Conservation (phyloP, 2,329 filamentous ascomycete species). For the Bipolaris cookei region DNA sequence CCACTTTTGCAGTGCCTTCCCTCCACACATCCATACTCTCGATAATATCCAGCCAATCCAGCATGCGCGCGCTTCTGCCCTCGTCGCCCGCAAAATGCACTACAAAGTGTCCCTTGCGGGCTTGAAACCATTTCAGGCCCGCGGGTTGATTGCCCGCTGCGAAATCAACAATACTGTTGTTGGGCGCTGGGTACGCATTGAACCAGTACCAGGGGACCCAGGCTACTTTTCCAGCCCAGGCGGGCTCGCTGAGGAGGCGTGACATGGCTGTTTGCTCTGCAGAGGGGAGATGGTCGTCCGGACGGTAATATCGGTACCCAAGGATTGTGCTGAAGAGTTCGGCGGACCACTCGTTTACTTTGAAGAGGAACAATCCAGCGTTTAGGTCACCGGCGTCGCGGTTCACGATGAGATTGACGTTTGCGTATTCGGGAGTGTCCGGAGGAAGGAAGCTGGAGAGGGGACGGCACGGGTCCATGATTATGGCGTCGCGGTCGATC, state of each 20-base stretch:
- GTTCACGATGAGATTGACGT: slow-evolving; percentile 44
- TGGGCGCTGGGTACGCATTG: slow-evolving; percentile 50
- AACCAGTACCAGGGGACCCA: slow-evolving; percentile 54
- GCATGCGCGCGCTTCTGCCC: slow-evolving; percentile 46
- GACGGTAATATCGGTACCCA: slow-evolving; percentile 48
- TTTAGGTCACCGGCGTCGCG: slow-evolving; percentile 53
- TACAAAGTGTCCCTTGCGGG: slow-evolving; percentile 51
- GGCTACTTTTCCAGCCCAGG: slow-evolving; percentile 41
- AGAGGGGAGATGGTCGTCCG: slow-evolving; percentile 42
- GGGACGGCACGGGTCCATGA: slow-evolving; percentile 53
- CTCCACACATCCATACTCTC: slow-evolving; percentile 33
- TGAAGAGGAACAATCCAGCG: slow-evolving; percentile 52
- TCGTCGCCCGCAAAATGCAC: slow-evolving; percentile 52
- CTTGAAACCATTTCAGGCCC: slow-evolving; percentile 43
- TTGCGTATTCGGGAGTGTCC: slow-evolving; percentile 19
- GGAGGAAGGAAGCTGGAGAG: slow-evolving; percentile 50
- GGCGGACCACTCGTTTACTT: slow-evolving; percentile 50
- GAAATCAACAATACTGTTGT: slow-evolving; percentile 19
- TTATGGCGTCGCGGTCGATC: slow-evolving; percentile 54
- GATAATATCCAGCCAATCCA: slow-evolving; percentile 41
- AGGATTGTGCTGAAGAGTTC: slow-evolving; percentile 50
- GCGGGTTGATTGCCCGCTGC: slow-evolving; percentile 48
- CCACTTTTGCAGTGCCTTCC: slow-evolving; percentile 27
- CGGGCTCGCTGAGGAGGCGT: slow-evolving; percentile 40
- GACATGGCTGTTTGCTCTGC: slow-evolving; percentile 53